Conservation (phyloP, 805 yeast genomes). For the Torulaspora microellipsoides region DNA sequence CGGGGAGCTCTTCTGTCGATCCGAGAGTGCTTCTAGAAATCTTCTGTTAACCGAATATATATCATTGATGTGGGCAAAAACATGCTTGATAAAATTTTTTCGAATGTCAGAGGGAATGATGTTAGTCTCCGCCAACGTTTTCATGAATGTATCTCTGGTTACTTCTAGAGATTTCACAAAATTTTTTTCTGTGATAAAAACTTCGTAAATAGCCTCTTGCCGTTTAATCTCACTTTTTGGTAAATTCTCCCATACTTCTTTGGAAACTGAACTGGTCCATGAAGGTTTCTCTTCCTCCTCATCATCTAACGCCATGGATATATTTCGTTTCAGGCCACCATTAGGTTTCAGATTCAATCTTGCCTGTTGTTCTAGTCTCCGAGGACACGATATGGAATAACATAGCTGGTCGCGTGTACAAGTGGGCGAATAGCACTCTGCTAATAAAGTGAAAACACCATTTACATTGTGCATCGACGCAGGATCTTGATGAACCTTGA, state of each 20-base stretch:
- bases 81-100: conserved; percentile 86
- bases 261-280: conserved; percentile 91
- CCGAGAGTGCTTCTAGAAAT: conserved; percentile 83
- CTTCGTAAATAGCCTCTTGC: conserved; percentile 93
- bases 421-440: conserved; percentile 96
- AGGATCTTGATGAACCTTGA: conserved; percentile 12
- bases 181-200: conserved; percentile 88
- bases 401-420: conserved; percentile 85
- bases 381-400: conserved; percentile 94
- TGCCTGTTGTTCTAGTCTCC: conserved; percentile 93
- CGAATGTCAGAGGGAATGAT: conserved; percentile 85
- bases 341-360: conserved; percentile 82
- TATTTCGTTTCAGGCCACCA: conserved; percentile 73
- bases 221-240: conserved; percentile 84
- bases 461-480: conserved; percentile 46
- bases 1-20: conserved; percentile 80
- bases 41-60: conserved; percentile 77
- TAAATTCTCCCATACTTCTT: conserved; percentile 67
- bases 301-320: conserved; percentile 41
- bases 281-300: conserved; percentile 77
- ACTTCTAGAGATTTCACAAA: conserved; percentile 93
- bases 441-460: conserved; percentile 88
- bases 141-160: conserved; percentile 87
- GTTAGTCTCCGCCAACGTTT: conserved; percentile 80
- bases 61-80: conserved; percentile 85